A percentile compares a stretch with the other conserved stretches of the same genome.
phyloP scores from a whole-genome alignment of 257 asterid species.

The Solanum verrucosum region DNA sequence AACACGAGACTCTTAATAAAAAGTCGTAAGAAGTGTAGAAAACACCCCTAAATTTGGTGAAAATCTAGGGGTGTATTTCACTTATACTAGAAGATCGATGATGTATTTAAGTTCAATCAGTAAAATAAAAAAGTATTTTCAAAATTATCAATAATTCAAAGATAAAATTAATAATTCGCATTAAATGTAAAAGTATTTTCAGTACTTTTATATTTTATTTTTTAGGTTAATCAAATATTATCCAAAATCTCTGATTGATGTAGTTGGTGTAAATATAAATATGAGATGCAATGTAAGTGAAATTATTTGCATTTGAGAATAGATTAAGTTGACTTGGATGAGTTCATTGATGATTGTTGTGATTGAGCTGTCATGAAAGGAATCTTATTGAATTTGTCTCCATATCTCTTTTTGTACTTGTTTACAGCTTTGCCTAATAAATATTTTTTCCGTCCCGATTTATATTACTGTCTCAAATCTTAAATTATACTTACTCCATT shows the following conservation, averaged over 20 bases:
- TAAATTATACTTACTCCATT: too few relatives aligned
- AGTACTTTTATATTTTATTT: neutral
- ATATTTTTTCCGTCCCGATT: too few relatives aligned
- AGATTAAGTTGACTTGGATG: neutral
- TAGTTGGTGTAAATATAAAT: neutral
- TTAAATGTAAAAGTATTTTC: too few relatives aligned
- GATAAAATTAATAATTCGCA: too few relatives aligned
- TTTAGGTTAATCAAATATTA: neutral
- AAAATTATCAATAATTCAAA: neutral
- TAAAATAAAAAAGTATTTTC: too few relatives aligned
- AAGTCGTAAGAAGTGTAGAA: rapidly evolving
- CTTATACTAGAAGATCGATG: neutral
- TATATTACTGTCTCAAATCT: too few relatives aligned
- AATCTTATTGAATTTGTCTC: neutral
- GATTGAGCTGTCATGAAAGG: neutral
- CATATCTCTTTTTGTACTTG: neutral
- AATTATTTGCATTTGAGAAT: neutral
- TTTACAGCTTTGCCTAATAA: neutral
- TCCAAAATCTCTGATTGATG: neutral
- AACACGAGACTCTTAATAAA: too few relatives aligned
- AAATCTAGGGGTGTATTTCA: neutral
- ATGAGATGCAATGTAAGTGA: neutral
- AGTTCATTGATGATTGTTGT: neutral
- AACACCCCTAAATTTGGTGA: neutral
- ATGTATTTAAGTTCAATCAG: too few relatives aligned